Evolutionary conservation across 331 rosid species (phyloP), one percentile per base, ranked within the genome.

Genomic region (Malus hybrid): DNA sequence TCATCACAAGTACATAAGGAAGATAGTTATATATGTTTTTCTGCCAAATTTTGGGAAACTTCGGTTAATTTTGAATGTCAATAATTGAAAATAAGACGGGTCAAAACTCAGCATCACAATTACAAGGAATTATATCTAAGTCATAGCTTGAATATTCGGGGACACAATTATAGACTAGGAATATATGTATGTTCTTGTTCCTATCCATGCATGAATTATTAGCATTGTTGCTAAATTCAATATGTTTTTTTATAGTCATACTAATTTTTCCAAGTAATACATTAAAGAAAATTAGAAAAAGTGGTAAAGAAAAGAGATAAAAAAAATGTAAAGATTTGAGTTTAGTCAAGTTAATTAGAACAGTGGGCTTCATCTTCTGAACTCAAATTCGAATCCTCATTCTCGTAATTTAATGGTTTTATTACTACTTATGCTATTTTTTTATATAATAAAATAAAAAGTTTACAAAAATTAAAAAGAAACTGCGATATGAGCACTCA

Each of bases 161-260:
- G 84, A 88, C 96, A 92, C 22, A 82, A 89, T 91, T 83, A 89
- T 89, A 82, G 59, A 73, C 44, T 27, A 36, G 72, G 84, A 77
- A 39, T 39, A 74, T 78, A 69, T 71, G 73, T 70, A 32, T 86
- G 89, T 80, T 73, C 69, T 65, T 32, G 20, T 32, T 65, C 54
- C 78, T 78, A 1, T 66, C 79, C 87, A 76, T 72, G 87, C 86
- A 88, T 70, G 79, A 88, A 81, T 83, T 78, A 81, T 83, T 80
- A 73, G 52, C 65, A 54, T 34, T 18, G 73, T 60, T 67, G 70
- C 65, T 56, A 73, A 83, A 67, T 72, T 73, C 82, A 85, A 65
- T 77, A 48, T 72, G 72, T 79, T 75, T 73, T 80, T 39, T 39
- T 42, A 16, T 15, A 52, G 57, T 9, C 57, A 16, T 52, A 52